Evolutionary conservation across 441 rosid species (phyloP), one percentile per base, ranked within the genome.

Genomic region (Sinapis alba): DNA sequence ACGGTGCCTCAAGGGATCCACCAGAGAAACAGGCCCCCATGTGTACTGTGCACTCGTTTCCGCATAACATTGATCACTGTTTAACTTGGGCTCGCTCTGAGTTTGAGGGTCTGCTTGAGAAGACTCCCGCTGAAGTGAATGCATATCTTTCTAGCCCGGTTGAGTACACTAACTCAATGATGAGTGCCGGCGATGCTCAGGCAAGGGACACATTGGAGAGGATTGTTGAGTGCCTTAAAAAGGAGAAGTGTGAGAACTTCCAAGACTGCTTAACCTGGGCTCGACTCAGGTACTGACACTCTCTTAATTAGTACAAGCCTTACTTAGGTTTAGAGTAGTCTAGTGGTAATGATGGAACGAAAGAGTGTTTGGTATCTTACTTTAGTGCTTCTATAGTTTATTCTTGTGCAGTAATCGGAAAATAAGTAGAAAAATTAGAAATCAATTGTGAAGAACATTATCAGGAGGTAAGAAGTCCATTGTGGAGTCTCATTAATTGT

Each of bases 1-100:
- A 93, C 71, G 97, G 98, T 66, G 98, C 98, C 58, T 93, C 98
- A 41, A 83, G 96, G 70, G 98, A 93, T 50, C 97, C 98, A 41
- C 98, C 98, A 9, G 98, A 91, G 89, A 93, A 87, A 79, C 97
- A 93, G 82, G 97, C 98, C 15, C 97, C 98, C 20, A 93, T 93
- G 96, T 93, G 98, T 79, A 91, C 98, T 0, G 92, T 93, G 60
- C 98, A 91, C 75, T 93, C 98, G 10, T 93, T 93, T 74, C 98
- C 98, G 2, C 98, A 93, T 86, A 93, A 93, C 79, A 93, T 93
- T 65, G 98, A 93, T 75, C 98, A 93, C 76, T 91, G 96, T 81
- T 79, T 93, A 78, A 93, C 98, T 64, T 91, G 98, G 98, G 98
- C 97, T 43, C 89, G 97, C 47, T 93, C 98, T 28, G 98, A 93